Evolutionary conservation across 1,284 basidiomycete species (phyloP), one percentile per base, ranked within the genome.

Genomic region (Dichomitus squalens): DNA sequence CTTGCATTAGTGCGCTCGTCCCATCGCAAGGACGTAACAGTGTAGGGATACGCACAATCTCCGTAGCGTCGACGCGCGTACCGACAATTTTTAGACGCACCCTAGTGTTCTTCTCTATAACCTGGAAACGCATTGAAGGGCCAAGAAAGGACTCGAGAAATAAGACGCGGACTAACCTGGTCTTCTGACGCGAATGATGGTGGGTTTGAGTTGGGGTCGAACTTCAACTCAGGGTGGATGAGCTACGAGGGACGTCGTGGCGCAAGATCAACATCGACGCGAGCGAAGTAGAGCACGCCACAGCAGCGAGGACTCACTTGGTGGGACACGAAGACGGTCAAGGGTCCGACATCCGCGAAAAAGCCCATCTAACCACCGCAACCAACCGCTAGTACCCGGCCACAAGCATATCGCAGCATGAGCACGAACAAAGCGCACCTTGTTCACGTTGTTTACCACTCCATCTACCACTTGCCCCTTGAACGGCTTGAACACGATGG

Each of bases 391-490:
- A 23, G 31, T 31, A 49, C 14, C 14, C 31, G 7, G 12, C 21
- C n/a, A 12, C 29, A 7, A n/a, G 18, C 2, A 16, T 9, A 36
- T n/a, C 6, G 29, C 1, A 27, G 16, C 23, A 23, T 21, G 16
- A 7, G 20, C 20, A 7, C 16, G 29, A 36, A 18, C 20, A 4
- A 38, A 8, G 64, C 87, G 66, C 65, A 94, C 93, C 83, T 98
- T 98, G 75, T 92, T 97, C 39, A 99, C 97, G 64, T 94, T 96
- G 65, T 90, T 91, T 25, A 99, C 96, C 7, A 96, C 89, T 1
- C 95, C 96, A 73, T 99, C 97, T 35, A 99, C 93, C 5, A 98
- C 96, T 74, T 99, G 96, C 21, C 96, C 96, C 76, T 98, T 98
- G 84, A 98, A 99, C 33, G 95, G 96, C 75, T 96, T 95, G 83